Percentiles rank a stretch among this genome's conserved stretches.
Evolutionary conservation across 2,329 filamentous ascomycete species (phyloP).

Genomic region (Fusarium ambrosium): DNA sequence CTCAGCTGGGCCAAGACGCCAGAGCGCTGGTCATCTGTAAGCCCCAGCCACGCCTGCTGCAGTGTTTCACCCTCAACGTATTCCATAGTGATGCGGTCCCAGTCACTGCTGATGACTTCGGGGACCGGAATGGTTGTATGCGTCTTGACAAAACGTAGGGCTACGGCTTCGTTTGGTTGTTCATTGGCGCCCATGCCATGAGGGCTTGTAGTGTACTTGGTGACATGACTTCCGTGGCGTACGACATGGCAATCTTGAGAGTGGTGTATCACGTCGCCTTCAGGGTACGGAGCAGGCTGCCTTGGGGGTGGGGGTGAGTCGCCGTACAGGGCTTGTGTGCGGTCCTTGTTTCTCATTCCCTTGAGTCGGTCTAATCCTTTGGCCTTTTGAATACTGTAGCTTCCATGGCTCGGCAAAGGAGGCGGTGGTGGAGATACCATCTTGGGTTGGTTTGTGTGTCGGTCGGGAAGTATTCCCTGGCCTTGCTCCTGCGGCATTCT

Average conservation of each 20-base stretch:
- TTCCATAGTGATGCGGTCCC: slow-evolving; percentile 47
- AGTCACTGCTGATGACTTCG: slow-evolving; percentile 43
- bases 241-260: slow-evolving; percentile 21
- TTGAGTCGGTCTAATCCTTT: background rate
- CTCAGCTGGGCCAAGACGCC: slow-evolving; percentile 38
- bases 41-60: slow-evolving; percentile 38
- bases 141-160: slow-evolving; percentile 35
- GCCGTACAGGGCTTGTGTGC: slow-evolving; percentile 1
- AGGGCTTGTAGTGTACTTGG: slow-evolving; percentile 35
- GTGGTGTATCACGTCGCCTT: slow-evolving; percentile 36
- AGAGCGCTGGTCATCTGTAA: slow-evolving; percentile 29
- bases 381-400: background rate
- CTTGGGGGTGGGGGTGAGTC: slow-evolving; percentile 36
- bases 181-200: slow-evolving; percentile 35
- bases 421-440: background rate
- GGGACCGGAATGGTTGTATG: slow-evolving; percentile 47
- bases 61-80: slow-evolving; percentile 46
- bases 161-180: slow-evolving; percentile 37
- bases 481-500: background rate
- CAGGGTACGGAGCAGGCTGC: slow-evolving; percentile 34
- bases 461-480: background rate
- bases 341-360: background rate
- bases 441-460: background rate
- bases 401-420: background rate
- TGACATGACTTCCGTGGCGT: slow-evolving; percentile 35